Conservation (phyloP, 139 green algal species). For the Auxenochlorella protothecoides region DNA sequence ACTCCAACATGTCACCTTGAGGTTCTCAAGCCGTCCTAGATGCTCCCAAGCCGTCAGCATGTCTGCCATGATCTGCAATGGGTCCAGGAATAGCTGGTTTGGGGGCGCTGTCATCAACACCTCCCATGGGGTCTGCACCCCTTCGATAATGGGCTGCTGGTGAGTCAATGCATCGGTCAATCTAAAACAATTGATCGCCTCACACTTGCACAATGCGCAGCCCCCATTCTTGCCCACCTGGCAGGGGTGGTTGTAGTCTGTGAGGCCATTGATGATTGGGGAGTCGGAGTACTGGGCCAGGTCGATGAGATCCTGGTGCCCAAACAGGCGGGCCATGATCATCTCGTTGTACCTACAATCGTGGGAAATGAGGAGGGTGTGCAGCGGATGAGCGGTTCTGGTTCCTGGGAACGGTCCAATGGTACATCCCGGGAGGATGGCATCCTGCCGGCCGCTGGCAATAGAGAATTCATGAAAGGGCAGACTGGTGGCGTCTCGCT, state of each 20-base stretch:
- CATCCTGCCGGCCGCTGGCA: too few relatives aligned
- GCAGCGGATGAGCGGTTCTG: too few relatives aligned
- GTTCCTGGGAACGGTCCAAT: too few relatives aligned
- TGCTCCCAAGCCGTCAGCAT: constrained; percentile 83
- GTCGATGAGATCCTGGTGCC: constrained; percentile 85
- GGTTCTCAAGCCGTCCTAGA: constrained; percentile 59
- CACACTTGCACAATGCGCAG: not conserved
- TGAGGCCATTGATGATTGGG: constrained; percentile 96
- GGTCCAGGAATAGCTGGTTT: too few relatives aligned
- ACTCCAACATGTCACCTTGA: constrained; percentile 45
- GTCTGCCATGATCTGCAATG: constrained; percentile 88
- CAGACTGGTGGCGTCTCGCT: constrained; percentile 13
- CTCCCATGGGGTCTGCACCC: too few relatives aligned
- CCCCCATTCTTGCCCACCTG: constrained; percentile 34
- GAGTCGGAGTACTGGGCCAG: constrained; percentile 70
- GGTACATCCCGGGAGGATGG: too few relatives aligned
- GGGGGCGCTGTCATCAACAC: too few relatives aligned
- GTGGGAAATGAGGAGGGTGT: too few relatives aligned
- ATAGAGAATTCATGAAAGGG: too few relatives aligned
- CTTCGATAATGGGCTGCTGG: too few relatives aligned
- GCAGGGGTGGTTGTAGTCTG: constrained; percentile 99
- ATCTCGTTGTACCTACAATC: constrained; percentile 87
- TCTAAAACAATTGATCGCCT: too few relatives aligned
- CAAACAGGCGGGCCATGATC: constrained; percentile 98
- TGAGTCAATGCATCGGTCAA: too few relatives aligned